These are phyloP conservation scores for Cladobotryum protrusum DNA, from an alignment of 2,329 filamentous ascomycete genomes.

Conservation along the genomic window DNA sequence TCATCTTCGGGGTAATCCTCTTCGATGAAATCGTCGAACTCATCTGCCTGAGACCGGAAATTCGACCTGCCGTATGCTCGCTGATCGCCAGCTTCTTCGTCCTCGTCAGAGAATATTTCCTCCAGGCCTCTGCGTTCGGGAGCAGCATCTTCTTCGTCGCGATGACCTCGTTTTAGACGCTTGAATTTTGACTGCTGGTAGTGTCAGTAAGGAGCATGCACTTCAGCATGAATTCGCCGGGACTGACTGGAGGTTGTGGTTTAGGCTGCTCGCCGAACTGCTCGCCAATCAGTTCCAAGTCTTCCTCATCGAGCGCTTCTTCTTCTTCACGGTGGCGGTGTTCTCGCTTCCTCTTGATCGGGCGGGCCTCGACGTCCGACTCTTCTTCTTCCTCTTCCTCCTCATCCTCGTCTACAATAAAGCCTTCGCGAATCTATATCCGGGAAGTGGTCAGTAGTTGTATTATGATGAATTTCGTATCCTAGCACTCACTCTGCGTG, in stretches of 20 bases:
- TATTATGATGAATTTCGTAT: background rate
- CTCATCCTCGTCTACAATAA: conserved; percentile 90
- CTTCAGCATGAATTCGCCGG: conserved; percentile 11
- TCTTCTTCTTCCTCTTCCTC: conserved; percentile 60
- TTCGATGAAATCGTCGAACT: conserved; percentile 95
- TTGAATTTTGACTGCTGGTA: conserved; percentile 79
- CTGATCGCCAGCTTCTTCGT: conserved; percentile 63
- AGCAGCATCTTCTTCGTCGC: conserved; percentile 62
- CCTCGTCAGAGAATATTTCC: conserved; percentile 93
- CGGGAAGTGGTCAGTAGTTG: background rate
- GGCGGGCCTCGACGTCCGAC: conserved; percentile 47
- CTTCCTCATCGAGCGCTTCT: conserved; percentile 89
- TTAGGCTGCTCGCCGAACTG: conserved; percentile 59
- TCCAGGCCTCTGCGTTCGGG: conserved; percentile 67
- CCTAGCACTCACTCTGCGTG: conserved; percentile 55
- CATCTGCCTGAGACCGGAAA: conserved; percentile 61
- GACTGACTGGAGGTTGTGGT: conserved; percentile 61
- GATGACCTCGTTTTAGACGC: conserved; percentile 85
- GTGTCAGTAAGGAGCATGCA: background rate
- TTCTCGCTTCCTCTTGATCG: conserved; percentile 67
- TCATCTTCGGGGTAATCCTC: conserved; percentile 90
- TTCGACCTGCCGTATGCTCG: conserved; percentile 44
- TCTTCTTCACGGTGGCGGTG: conserved; percentile 72
- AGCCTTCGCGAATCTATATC: conserved; percentile 77
- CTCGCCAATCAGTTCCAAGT: conserved; percentile 90